Conservation (phyloP, 345 rosid species). For the Mercurialis annua region DNA sequence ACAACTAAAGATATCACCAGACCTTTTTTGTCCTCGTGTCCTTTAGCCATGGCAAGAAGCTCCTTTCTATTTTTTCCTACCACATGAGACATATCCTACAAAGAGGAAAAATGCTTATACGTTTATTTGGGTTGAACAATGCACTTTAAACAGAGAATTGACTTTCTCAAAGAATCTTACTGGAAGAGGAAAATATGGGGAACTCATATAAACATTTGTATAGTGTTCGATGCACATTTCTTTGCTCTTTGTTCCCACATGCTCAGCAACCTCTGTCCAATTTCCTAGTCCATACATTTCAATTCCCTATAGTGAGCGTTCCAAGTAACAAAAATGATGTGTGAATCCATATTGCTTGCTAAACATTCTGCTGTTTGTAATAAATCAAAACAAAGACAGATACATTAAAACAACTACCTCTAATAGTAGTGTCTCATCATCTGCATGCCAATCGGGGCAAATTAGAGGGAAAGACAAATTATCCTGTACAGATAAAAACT, state of each 20-base stretch:
- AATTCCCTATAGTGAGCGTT: slow-evolving; percentile 59
- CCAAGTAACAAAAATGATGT: slow-evolving; percentile 6
- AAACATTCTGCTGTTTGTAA: neutral
- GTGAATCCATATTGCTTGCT: neutral
- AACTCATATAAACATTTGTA: slow-evolving; percentile 63
- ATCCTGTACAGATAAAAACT: slow-evolving; percentile 51
- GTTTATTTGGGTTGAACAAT: neutral
- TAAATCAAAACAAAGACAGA: neutral
- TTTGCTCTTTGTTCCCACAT: slow-evolving; percentile 96
- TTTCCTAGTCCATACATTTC: slow-evolving; percentile 98
- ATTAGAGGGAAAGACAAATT: slow-evolving; percentile 83
- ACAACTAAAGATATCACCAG: neutral
- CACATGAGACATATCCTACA: slow-evolving; percentile 92
- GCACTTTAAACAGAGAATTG: slow-evolving; percentile 6
- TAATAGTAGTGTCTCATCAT: slow-evolving; percentile 91
- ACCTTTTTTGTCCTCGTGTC: slow-evolving; percentile 93
- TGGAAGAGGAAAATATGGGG: slow-evolving; percentile 88
- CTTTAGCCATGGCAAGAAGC: slow-evolving; percentile 98
- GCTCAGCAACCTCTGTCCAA: slow-evolving; percentile 96
- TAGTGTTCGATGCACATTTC: slow-evolving; percentile 85
- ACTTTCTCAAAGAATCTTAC: slow-evolving; percentile 39
- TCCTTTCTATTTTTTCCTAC: slow-evolving; percentile 90
- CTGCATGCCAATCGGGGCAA: slow-evolving; percentile 96
- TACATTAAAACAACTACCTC: slow-evolving; percentile 50
- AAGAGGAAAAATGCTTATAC: slow-evolving; percentile 11